These are phyloP conservation scores for Eutrema yunnanense DNA, from an alignment of 345 rosid genomes.

Conservation along the genomic window DNA sequence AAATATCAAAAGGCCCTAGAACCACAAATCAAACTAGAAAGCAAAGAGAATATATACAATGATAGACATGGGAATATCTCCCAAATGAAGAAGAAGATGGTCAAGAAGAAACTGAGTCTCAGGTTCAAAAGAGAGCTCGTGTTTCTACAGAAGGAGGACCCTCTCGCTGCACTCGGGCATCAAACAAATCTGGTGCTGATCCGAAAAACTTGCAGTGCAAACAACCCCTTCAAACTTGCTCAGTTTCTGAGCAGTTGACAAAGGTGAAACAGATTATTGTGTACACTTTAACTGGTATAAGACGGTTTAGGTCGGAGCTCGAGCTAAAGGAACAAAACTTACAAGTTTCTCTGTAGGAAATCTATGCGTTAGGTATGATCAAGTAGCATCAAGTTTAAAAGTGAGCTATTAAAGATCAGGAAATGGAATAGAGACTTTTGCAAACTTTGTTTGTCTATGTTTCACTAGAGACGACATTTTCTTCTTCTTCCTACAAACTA, in stretches of 20 bases:
- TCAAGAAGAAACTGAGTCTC: not conserved
- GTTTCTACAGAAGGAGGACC: not conserved
- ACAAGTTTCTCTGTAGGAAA: not conserved
- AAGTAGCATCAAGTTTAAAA: not conserved
- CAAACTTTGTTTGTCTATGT: too few species aligned
- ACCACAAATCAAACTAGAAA: too few species aligned
- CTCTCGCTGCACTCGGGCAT: not conserved
- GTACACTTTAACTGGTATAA: not conserved
- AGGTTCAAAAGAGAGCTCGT: not conserved
- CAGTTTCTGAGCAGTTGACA: not conserved
- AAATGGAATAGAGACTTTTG: too few species aligned
- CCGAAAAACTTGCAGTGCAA: not conserved
- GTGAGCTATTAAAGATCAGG: too few species aligned
- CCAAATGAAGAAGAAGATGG: not conserved
- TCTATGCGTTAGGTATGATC: not conserved
- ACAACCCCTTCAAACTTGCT: not conserved
- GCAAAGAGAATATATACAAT: too few species aligned
- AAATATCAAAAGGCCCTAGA: too few species aligned
- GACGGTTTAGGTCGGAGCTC: not conserved
- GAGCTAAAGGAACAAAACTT: not conserved
- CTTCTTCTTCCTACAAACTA: too few species aligned
- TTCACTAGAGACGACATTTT: too few species aligned
- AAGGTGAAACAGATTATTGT: not conserved
- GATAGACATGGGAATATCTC: too few species aligned
- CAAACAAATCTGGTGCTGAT: not conserved